Evolutionary conservation across 2,329 filamentous ascomycete species (phyloP).

Genomic region (Neoarthrinium moseri): DNA sequence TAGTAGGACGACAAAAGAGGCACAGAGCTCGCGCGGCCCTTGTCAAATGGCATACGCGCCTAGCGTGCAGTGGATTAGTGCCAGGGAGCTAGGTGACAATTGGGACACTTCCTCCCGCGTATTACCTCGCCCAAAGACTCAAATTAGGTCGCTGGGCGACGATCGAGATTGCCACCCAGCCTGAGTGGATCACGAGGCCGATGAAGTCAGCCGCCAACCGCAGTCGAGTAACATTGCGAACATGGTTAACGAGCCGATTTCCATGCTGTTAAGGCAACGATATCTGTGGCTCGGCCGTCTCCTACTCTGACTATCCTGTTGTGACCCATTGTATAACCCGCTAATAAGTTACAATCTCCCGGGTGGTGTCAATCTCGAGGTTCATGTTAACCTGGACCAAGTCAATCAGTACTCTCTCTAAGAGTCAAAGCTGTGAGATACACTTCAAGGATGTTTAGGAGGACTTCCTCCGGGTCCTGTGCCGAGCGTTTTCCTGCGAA

Average conservation of each 20-base stretch:
- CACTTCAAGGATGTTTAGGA: no score
- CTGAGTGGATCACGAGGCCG: not conserved
- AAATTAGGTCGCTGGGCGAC: not conserved
- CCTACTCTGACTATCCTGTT: not conserved
- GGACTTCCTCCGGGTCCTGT: no score
- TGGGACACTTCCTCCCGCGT: no score
- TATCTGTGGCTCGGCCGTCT: not conserved
- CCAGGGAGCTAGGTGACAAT: no score
- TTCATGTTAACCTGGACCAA: no score
- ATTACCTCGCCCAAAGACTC: not conserved
- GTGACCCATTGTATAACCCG: no score
- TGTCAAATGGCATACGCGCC: not conserved
- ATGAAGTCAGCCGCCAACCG: not conserved
- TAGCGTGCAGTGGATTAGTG: not conserved
- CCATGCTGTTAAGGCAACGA: not conserved
- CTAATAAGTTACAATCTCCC: no score
- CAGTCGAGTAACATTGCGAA: no score
- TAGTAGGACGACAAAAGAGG: not conserved
- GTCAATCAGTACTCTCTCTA: no score
- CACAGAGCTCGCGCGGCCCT: not conserved
- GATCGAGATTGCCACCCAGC: not conserved
- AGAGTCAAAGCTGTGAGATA: no score
- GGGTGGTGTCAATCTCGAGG: no score
- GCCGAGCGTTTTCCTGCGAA: no score
- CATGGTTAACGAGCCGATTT: not conserved